phyloP scores from a whole-genome alignment of 2,329 filamentous ascomycete genomes.

The Cordyceps cicadae region DNA sequence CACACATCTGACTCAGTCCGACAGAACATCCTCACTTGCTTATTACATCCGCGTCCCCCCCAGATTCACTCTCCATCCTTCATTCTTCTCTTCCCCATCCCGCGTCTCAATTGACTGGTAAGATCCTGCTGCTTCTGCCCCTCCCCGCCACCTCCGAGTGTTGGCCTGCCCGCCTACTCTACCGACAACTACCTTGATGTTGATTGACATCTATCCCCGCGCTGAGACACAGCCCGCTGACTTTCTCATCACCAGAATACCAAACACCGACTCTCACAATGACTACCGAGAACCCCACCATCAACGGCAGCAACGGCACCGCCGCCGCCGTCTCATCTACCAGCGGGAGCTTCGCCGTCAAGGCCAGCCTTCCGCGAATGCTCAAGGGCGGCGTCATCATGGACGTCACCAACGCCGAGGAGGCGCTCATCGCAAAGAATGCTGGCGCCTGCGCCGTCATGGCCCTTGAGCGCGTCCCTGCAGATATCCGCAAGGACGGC shows the following conservation, averaged over 20 bases:
- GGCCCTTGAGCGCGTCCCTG: constrained; percentile 94
- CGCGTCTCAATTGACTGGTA: constrained; percentile 4
- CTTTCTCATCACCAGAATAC: not conserved
- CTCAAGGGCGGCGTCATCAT: constrained; percentile 99
- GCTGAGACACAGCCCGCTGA: not conserved
- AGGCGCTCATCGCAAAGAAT: constrained; percentile 95
- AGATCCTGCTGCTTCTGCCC: not conserved
- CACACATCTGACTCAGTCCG: constrained; percentile 2
- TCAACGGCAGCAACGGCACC: constrained; percentile 22
- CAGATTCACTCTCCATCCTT: not conserved
- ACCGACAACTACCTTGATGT: not conserved
- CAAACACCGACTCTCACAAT: constrained; percentile 18
- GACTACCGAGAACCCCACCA: constrained; percentile 24
- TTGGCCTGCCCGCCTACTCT: not conserved
- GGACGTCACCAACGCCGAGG: constrained; percentile 91
- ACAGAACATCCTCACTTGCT: not conserved
- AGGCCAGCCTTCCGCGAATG: constrained; percentile 94
- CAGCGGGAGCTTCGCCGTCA: constrained; percentile 66
- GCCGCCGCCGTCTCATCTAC: constrained; percentile 31
- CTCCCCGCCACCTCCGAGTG: not conserved
- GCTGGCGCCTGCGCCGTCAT: constrained; percentile 94
- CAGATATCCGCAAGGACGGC: constrained; percentile 86
- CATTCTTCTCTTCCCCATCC: not conserved
- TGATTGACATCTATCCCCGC: not conserved
- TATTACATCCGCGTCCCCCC: constrained; percentile 3